A percentile compares a stretch with the other conserved stretches of the same genome.
Conservation (phyloP, 75 land plant species). For the Picea sitchensis region DNA sequence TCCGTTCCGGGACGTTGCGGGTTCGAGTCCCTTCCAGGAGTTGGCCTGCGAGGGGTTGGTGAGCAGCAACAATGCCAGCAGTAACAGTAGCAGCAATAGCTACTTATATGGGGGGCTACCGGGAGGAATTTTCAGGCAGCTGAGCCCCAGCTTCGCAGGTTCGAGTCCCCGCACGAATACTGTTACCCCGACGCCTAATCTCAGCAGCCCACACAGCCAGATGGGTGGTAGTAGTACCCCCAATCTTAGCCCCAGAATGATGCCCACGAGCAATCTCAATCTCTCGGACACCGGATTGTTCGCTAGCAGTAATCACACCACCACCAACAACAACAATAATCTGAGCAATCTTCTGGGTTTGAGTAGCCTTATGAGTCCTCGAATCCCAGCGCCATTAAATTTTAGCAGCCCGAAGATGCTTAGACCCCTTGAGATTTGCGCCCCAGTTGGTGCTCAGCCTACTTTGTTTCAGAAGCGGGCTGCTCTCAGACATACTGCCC, state of each 20-base stretch:
- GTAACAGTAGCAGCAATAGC: background rate
- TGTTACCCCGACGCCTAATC: background rate
- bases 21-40: conserved; percentile 4
- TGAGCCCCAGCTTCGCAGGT: background rate
- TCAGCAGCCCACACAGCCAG: conserved; percentile 8
- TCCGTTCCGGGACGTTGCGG: conserved; percentile 15
- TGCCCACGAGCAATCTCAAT: background rate
- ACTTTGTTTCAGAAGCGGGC: conserved; percentile 91
- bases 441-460: conserved; percentile 61
- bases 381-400: conserved; percentile 9
- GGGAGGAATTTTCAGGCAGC: background rate
- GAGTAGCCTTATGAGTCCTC: background rate
- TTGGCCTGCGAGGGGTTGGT: no score
- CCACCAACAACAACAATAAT: background rate
- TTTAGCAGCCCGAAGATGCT: conserved; percentile 43
- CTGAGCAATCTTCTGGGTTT: conserved; percentile 1
- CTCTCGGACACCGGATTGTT: background rate
- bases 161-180: conserved; percentile 3
- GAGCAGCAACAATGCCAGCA: no score
- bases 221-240: background rate
- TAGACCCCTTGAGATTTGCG: conserved; percentile 61
- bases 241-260: background rate
- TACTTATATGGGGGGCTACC: conserved; percentile 6
- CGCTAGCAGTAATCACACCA: no score
- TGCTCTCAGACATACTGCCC: conserved; percentile 53